Percentiles rank a stretch among this genome's conserved stretches.
These are phyloP conservation scores for Centrapalus pauciflorus DNA, from an alignment of 129 eudicot genomes.

Conservation along the genomic window DNA sequence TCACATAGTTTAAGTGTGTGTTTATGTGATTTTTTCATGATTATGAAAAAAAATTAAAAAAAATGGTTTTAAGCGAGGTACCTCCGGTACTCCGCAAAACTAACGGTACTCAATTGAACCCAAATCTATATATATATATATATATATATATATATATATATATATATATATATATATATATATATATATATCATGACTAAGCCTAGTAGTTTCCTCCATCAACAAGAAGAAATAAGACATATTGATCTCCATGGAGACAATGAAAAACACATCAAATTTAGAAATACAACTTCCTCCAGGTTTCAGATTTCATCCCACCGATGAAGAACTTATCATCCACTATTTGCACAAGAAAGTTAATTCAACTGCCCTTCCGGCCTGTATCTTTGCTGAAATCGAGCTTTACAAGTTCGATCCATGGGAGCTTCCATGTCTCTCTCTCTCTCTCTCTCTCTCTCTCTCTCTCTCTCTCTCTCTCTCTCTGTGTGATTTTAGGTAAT, in stretches of 20 bases:
- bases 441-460: neutral
- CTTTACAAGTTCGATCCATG: constrained; percentile 52
- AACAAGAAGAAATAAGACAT: constrained; percentile 3
- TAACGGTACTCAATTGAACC: too few relatives aligned
- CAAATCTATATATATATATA: too few relatives aligned
- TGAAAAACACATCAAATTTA: constrained; percentile 12
- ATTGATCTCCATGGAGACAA: constrained; percentile 31
- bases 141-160: too few relatives aligned
- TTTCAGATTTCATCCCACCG: constrained; percentile 47
- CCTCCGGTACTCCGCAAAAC: too few relatives aligned
- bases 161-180: neutral
- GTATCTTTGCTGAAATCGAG: constrained; percentile 38
- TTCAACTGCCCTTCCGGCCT: constrained; percentile 36
- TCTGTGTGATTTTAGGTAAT: neutral
- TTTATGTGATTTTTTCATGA: too few relatives aligned
- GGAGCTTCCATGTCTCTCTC: constrained; percentile 49
- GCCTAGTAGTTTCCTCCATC: constrained; percentile 33
- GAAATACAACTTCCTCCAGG: constrained; percentile 40
- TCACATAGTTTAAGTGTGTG: too few relatives aligned
- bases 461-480: neutral
- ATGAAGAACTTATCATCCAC: constrained; percentile 49
- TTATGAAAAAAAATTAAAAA: too few relatives aligned
- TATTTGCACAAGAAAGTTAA: constrained; percentile 42
- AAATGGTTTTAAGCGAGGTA: too few relatives aligned
- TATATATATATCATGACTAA: neutral